Conservation (phyloP, 2,329 filamentous ascomycete genomes). For the Endoconidiophora laricicola region DNA sequence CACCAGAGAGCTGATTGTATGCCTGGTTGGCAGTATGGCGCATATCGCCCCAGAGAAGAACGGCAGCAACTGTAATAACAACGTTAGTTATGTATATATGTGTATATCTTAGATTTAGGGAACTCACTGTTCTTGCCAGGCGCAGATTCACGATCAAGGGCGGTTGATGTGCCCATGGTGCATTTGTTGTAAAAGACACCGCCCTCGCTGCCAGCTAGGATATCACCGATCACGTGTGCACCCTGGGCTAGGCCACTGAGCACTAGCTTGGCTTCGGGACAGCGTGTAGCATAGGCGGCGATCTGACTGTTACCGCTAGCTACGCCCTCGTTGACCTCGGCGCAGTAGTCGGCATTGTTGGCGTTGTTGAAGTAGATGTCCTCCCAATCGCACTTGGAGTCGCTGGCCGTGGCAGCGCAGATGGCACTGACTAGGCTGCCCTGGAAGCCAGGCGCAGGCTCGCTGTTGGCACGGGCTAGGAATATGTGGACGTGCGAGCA, state of each 20-base stretch:
- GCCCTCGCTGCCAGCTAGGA: conserved; percentile 18
- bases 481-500: conserved; percentile 20
- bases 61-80: conserved; percentile 18
- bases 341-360: conserved; percentile 20
- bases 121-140: conserved; percentile 22
- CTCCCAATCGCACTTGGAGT: conserved; percentile 19
- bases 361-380: conserved; percentile 21
- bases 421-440: conserved; percentile 18
- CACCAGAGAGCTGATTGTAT: conserved; percentile 20
- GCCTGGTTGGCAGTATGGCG: conserved; percentile 21
- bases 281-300: conserved; percentile 23
- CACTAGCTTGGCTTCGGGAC: conserved; percentile 25
- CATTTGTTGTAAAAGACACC: neutral
- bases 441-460: conserved; percentile 20
- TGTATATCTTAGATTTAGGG: neutral
- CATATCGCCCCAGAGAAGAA: conserved; percentile 21
- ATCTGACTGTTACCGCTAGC: conserved; percentile 23
- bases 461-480: conserved; percentile 18
- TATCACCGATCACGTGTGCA: conserved; percentile 22
- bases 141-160: conserved; percentile 16
- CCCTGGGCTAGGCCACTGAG: conserved; percentile 25
- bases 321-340: conserved; percentile 22
- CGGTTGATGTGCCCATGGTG: neutral
- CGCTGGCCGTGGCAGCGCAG: conserved; percentile 15
- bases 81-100: neutral